These are phyloP conservation scores for Tilletia caries DNA, from an alignment of 1,284 basidiomycete genomes.

Conservation along the genomic window DNA sequence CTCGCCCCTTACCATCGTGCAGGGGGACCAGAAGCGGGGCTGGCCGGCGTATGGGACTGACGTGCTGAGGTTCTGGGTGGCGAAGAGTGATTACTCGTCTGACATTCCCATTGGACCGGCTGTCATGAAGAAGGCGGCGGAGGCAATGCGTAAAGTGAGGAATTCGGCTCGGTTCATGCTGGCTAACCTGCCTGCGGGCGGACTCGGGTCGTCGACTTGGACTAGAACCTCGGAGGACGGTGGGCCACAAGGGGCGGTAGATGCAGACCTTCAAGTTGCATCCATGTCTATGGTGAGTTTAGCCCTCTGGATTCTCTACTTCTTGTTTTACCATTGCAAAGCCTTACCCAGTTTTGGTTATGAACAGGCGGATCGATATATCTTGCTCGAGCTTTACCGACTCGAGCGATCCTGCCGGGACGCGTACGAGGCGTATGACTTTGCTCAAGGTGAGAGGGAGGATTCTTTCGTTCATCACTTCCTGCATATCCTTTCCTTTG, in stretches of 20 bases:
- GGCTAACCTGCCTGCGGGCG: constrained; percentile 61
- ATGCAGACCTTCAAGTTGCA: not conserved
- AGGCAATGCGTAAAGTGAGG: constrained; percentile 78
- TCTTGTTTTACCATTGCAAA: too few relatives aligned
- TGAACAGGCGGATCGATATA: constrained; percentile 73
- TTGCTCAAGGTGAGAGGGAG: constrained; percentile 70
- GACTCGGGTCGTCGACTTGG: not conserved
- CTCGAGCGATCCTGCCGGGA: constrained; percentile 68
- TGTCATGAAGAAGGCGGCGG: constrained; percentile 72
- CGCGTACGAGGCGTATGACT: constrained; percentile 74
- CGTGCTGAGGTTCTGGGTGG: constrained; percentile 84
- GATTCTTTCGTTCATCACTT: too few relatives aligned
- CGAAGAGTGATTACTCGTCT: constrained; percentile 81
- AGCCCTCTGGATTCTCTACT: not conserved
- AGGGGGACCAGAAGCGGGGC: constrained; percentile 61
- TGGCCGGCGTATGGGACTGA: constrained; percentile 81
- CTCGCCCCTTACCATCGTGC: constrained; percentile 74
- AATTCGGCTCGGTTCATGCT: constrained; percentile 87
- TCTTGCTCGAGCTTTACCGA: constrained; percentile 76
- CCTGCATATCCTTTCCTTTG: too few relatives aligned
- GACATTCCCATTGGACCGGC: constrained; percentile 82
- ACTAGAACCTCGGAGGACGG: not conserved
- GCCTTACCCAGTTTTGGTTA: too few relatives aligned
- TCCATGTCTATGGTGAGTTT: not conserved
- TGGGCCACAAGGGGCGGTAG: too few relatives aligned